Evolutionary conservation across 495 filamentous ascomycete species (phyloP), one percentile per base, ranked within the genome.

Genomic region (Tuber microsphaerosporum): DNA sequence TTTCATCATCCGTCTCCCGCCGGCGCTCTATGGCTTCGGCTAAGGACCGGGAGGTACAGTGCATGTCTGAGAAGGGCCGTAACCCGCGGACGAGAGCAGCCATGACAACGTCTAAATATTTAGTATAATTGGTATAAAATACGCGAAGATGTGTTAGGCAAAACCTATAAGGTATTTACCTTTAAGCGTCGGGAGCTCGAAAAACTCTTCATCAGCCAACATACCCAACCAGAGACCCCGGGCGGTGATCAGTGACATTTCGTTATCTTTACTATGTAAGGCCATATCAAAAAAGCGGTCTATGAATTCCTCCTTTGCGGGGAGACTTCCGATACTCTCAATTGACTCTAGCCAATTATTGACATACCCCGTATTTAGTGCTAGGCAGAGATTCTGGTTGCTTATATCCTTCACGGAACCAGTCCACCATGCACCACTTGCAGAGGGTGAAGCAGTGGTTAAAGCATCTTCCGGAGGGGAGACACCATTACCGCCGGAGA

Each of bases 131-230:
- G 65, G 39, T 79, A 0, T 75, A 43, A 19, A 73, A 42, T 19
- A 31, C 34, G 3, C 16, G 20, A 72, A 73, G 37, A 16, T 16
- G 31, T 10, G 41, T 26, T 26, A 31, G 37, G 69, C 17, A 34
- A 14, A 26, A 8, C 34, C 7, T 42, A 43, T 37, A 16, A 71
- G 43, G 73, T 37, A 71, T 31, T 68, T 26, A 81, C 80, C 76
- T 77, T 82, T 82, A 20, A 79, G 37, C 19, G 77, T 71, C 2
- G 72, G 73, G 44, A 77, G 75, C 41, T 82, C 81, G 46, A 74
- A 82, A 45, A 79, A 75, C 37, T 68, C 31, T 16, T 45, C 76
- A 10, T 16, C 68, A 43, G 31, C 45, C 8, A 79, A 34, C 76
- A 79, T 79, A 22, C 37, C 31, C 5, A 34, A 22, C 77, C 77